Conservation (phyloP, 176 grass and related monocot genomes). For the barley (Hordeum vulgare) region MorexV3_pseudomolecules_assembly NC_058522.1:382633701-382634200, state of each 20-base stretch:
- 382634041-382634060: neutral
- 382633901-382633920: neutral
- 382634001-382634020: neutral
- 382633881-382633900: neutral
- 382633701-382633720: neutral
- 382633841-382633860: neutral
- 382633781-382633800: slow-evolving; percentile 1
- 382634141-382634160: neutral
- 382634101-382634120: neutral
- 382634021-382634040: neutral
- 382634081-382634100: slow-evolving; percentile 9
- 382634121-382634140: neutral
- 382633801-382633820: neutral
- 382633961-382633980: neutral
- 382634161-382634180: neutral
- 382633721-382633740: neutral
- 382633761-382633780: neutral
- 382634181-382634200: slow-evolving; percentile 65
- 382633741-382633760: neutral
- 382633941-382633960: neutral
- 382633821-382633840: neutral
- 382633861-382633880: neutral
- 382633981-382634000: neutral
- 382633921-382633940: neutral
- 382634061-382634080: neutral